Conservation (phyloP, 75 land plant genomes). For the Isoetes taiwanensis region DNA sequence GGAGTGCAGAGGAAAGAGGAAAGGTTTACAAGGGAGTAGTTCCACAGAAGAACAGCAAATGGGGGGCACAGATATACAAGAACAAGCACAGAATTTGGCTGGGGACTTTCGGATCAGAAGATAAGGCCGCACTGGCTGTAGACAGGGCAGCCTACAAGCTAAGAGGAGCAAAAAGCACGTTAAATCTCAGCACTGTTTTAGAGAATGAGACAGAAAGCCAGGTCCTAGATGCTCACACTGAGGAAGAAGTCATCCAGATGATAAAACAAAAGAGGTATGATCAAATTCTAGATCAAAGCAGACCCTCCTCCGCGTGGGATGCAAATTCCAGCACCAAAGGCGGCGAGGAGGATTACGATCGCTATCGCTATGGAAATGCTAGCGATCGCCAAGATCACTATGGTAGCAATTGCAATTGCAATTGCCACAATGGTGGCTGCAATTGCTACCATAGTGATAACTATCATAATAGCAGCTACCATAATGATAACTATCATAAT, state of each 20-base stretch:
- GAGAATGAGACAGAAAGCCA: constrained; percentile 14
- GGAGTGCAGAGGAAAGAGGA: no score
- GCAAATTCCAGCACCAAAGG: no score
- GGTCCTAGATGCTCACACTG: constrained; percentile 26
- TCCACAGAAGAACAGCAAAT: constrained; percentile 35
- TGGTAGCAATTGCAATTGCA: no score
- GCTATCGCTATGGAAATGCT: no score
- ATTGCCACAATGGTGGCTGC: no score
- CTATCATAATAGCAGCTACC: no score
- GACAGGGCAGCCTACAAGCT: constrained; percentile 54
- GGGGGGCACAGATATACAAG: constrained; percentile 59
- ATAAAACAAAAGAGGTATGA: constrained; percentile 40
- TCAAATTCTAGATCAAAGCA: no score
- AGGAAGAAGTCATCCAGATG: constrained; percentile 34
- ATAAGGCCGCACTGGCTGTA: constrained; percentile 47
- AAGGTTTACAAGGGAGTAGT: constrained; percentile 64
- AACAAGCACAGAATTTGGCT: constrained; percentile 50
- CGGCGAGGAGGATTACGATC: no score
- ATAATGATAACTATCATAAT: no score
- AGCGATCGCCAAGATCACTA: no score
- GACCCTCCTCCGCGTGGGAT: no score
- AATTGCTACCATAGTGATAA: no score
- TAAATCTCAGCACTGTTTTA: constrained; percentile 27
- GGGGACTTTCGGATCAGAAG: constrained; percentile 48
- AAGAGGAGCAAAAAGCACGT: constrained; percentile 17